Conservation (phyloP, 2,329 filamentous ascomycete species). For the Diplodia sapinea region DNA sequence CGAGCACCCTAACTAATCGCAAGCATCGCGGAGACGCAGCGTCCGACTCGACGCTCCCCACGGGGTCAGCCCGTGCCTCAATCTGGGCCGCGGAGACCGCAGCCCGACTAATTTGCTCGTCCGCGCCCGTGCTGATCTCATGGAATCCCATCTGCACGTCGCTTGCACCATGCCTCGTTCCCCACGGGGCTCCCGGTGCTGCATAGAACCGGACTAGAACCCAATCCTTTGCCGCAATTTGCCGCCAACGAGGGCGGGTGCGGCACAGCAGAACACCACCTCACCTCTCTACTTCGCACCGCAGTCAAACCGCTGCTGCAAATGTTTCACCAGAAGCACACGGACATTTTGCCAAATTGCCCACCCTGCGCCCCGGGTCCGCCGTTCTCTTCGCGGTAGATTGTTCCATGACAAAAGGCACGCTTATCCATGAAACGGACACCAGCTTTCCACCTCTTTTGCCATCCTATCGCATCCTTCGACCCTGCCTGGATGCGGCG, state of each 20-base stretch:
- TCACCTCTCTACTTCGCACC: not conserved
- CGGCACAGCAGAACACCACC: not conserved
- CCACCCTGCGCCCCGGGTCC: not conserved
- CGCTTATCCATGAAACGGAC: not conserved
- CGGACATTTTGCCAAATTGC: conserved; percentile 1
- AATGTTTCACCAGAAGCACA: not conserved
- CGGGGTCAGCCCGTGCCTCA: conserved; percentile 9
- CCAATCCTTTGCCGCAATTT: not conserved
- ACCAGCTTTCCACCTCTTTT: not conserved
- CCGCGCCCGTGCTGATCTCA: too few species aligned
- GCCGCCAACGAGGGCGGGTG: not conserved
- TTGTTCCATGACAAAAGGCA: not conserved
- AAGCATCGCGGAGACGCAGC: conserved; percentile 9
- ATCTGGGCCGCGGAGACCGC: not conserved
- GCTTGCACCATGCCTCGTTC: not conserved
- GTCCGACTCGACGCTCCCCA: conserved; percentile 8
- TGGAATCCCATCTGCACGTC: too few species aligned
- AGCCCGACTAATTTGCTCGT: not conserved
- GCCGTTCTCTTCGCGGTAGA: not conserved
- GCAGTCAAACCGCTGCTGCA: not conserved
- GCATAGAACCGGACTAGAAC: conserved; percentile 19
- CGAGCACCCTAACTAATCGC: not conserved
- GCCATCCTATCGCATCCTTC: not conserved
- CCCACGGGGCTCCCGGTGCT: conserved; percentile 7
- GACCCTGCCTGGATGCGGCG: not conserved